Percentiles rank a stretch among this genome's conserved stretches.
phyloP scores from a whole-genome alignment of 2,329 filamentous ascomycete genomes.

The Talaromyces sp. region DNA sequence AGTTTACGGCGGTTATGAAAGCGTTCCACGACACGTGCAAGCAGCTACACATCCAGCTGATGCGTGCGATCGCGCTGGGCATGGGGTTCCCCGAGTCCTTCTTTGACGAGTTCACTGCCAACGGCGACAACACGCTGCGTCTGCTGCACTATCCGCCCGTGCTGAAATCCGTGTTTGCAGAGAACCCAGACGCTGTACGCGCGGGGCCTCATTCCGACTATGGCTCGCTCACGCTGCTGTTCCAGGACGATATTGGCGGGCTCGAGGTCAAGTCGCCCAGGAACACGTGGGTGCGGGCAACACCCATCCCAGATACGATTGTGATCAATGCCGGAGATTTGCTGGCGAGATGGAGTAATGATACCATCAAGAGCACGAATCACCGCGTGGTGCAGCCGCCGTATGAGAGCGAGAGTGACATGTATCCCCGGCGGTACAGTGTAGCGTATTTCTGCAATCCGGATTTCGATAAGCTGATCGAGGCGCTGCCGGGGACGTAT shows the following conservation, averaged over 20 bases:
- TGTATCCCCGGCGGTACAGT: slow-evolving; percentile 73
- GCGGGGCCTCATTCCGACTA: slow-evolving; percentile 74
- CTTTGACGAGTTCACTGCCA: slow-evolving; percentile 71
- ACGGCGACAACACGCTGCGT: slow-evolving; percentile 39
- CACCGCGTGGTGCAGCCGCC: slow-evolving; percentile 88
- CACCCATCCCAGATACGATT: slow-evolving; percentile 72
- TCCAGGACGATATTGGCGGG: slow-evolving; percentile 53
- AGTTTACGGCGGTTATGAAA: slow-evolving; percentile 68
- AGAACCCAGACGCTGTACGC: slow-evolving; percentile 64
- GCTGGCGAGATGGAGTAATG: slow-evolving; percentile 82
- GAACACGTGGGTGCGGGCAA: slow-evolving; percentile 75
- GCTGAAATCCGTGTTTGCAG: slow-evolving; percentile 57
- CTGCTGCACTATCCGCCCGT: slow-evolving; percentile 74
- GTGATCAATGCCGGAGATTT: slow-evolving; percentile 88
- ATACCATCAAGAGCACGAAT: slow-evolving; percentile 82
- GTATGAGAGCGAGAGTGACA: slow-evolving; percentile 35
- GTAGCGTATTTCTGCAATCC: slow-evolving; percentile 93
- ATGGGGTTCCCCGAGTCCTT: slow-evolving; percentile 65
- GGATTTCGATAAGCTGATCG: slow-evolving; percentile 69
- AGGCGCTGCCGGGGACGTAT: slow-evolving; percentile 76
- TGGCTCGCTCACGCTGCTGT: slow-evolving; percentile 47
- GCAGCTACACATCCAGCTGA: slow-evolving; percentile 67
- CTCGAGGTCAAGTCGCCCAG: slow-evolving; percentile 63
- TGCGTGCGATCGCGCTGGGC: slow-evolving; percentile 79
- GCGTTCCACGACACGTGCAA: slow-evolving; percentile 72